Evolutionary conservation across 768 basidiomycete genomes (phyloP), one percentile per base, ranked within the genome.

Genomic region (Tricholoma sp.): DNA sequence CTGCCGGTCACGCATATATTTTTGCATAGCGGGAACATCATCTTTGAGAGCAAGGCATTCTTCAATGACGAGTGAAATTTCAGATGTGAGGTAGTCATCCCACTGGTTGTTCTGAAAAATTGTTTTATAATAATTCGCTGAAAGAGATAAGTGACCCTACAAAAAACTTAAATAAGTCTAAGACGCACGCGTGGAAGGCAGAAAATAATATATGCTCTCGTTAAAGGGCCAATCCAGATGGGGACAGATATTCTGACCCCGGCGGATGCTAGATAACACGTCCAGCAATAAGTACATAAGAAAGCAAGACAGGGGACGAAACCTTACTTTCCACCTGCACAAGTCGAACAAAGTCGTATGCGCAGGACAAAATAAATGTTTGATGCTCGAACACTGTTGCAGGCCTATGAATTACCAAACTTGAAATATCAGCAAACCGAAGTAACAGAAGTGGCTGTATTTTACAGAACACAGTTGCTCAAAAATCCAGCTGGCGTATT

Each of bases 401-500:
- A 57, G 3, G 56, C 56, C 56, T 57, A 29, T n/a, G n/a, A n/a
- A n/a, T n/a, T n/a, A n/a, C 24, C 4, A 15, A 29, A 33, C 7
- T 6, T 29, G 13, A 42, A 32, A 15, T 17, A 33, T 45, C 34
- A 33, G 17, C 24, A 49, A 18, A 33, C 34, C 0, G 13, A 20
- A 7, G 12, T 11, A 4, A 20, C 28, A 4, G 12, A 18, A 34
- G 39, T 9, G 0, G 42, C 28, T 20, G 4, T 13, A 24, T 12
- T 13, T 7, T 37, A 67, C 65, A 15, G 63, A 57, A 29, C 65
- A 67, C 6, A 47, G 49, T 7, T 58, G 61, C 8, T 45, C 59
- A 45, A 65, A 66, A 7, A 57, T 45, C 2, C 67, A 50, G 32
- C 62, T 60, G 10, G 64, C 63, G 39, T 66, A 68, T 50, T 59